A percentile compares a stretch with the other conserved stretches of the same genome.
phyloP scores from a whole-genome alignment of 2,329 filamentous ascomycete species.

The Coniosporium tulheliwenetii region DNA sequence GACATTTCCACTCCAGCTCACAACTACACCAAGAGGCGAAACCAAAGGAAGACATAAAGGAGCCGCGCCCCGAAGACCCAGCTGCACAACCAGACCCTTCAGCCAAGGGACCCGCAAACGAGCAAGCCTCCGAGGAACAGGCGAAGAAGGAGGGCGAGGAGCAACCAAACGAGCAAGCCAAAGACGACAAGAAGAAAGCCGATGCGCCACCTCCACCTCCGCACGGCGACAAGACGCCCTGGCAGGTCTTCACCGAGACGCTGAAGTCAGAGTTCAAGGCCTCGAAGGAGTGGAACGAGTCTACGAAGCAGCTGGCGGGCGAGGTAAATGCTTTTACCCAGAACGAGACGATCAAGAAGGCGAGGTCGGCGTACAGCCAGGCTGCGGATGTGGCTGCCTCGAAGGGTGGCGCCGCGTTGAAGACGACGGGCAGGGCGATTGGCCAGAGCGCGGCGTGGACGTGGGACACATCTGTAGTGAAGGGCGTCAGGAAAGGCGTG shows the following conservation, averaged over 20 bases:
- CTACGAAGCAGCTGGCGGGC: conserved; percentile 82
- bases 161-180: conserved; percentile 15
- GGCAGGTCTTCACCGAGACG: conserved; percentile 98
- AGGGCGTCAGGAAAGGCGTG: conserved; percentile 76
- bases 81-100: conserved; percentile 8
- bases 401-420: conserved; percentile 65
- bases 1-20: conserved; percentile 27
- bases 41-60: conserved; percentile 1
- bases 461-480: conserved; percentile 89
- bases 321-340: conserved; percentile 84
- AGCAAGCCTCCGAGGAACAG: conserved; percentile 25
- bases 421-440: conserved; percentile 71
- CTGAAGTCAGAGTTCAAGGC: conserved; percentile 85
- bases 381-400: conserved; percentile 71
- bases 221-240: conserved; percentile 94
- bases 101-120: conserved; percentile 13
- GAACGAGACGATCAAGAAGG: conserved; percentile 77
- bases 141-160: conserved; percentile 26
- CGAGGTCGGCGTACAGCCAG: conserved; percentile 72
- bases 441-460: conserved; percentile 91
- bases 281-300: conserved; percentile 98
- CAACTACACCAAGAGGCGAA: conserved; percentile 17
- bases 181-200: conserved; percentile 40
- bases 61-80: neutral
- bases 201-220: conserved; percentile 71